These are phyloP conservation scores for Musa balbisiana DNA, from an alignment of 202 grass and related monocot species.

Conservation along the genomic window DNA sequence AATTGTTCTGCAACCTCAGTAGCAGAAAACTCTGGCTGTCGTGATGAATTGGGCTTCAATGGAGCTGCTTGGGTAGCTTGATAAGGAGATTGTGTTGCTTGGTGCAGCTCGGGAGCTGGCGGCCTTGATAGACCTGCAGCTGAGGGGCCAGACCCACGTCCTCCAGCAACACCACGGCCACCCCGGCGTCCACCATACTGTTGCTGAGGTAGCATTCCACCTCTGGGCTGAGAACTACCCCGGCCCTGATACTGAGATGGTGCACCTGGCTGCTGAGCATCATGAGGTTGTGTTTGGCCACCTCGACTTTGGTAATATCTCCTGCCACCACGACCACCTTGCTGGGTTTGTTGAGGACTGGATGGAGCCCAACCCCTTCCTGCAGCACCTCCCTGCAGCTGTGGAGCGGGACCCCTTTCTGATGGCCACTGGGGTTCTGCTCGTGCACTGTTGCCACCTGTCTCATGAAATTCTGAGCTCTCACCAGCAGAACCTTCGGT, in stretches of 20 bases:
- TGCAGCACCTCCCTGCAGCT: conserved; percentile 29
- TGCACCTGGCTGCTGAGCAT: not conserved
- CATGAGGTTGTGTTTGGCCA: conserved; percentile 5
- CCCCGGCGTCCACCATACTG: conserved; percentile 33
- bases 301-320: not conserved
- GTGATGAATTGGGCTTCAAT: conserved; percentile 25
- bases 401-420: conserved; percentile 47
- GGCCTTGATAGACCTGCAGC: conserved; percentile 24
- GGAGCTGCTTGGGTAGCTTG: conserved; percentile 25
- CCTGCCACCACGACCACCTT: conserved; percentile 48
- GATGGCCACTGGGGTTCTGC: conserved; percentile 32
- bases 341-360: conserved; percentile 22
- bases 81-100: conserved; percentile 67
- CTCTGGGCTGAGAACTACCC: conserved; percentile 6
- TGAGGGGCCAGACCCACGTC: conserved; percentile 27
- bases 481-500: conserved; percentile 47
- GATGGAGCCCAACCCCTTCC: conserved; percentile 28
- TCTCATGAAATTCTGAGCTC: conserved; percentile 39
- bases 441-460: conserved; percentile 37
- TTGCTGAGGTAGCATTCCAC: conserved; percentile 2
- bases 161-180: conserved; percentile 5
- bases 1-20: conserved; percentile 32
- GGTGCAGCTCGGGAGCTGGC: conserved; percentile 74
- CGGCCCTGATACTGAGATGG: conserved; percentile 1
- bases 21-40: conserved; percentile 10